Evolutionary conservation across 805 yeast genomes (phyloP).

Genomic region (Nakazawaea wyomingensis): DNA sequence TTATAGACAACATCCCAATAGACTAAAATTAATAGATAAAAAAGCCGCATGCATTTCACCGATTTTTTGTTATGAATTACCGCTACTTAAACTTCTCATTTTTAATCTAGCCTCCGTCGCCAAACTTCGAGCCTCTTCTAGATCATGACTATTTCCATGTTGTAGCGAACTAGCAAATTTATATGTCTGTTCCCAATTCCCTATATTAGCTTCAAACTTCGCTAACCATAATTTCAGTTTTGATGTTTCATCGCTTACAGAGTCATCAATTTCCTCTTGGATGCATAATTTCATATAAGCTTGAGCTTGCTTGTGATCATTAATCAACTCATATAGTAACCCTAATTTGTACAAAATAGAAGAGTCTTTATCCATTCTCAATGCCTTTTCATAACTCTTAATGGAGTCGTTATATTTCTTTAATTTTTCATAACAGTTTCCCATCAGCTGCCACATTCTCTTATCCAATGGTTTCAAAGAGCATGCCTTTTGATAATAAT

Average conservation of each 20-base stretch:
- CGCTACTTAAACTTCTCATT: slow-evolving; percentile 24
- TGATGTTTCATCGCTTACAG: slow-evolving; percentile 65
- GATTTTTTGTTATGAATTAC: no score
- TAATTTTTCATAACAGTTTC: slow-evolving; percentile 79
- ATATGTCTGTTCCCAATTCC: slow-evolving; percentile 64
- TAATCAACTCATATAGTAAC: slow-evolving; percentile 50
- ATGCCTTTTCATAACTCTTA: slow-evolving; percentile 76
- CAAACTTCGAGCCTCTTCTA: slow-evolving; percentile 83
- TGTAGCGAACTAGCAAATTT: slow-evolving; percentile 66
- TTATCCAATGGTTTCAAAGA: slow-evolving; percentile 83
- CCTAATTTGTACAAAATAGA: slow-evolving; percentile 64
- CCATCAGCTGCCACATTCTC: slow-evolving; percentile 96
- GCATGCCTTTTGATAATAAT: slow-evolving; percentile 89
- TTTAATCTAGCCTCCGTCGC: slow-evolving; percentile 71
- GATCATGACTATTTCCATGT: slow-evolving; percentile 74
- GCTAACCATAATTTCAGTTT: slow-evolving; percentile 89
- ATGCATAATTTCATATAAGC: slow-evolving; percentile 63
- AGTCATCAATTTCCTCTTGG: slow-evolving; percentile 60
- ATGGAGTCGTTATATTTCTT: slow-evolving; percentile 68
- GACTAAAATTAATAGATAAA: neutral
- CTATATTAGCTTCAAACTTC: slow-evolving; percentile 48
- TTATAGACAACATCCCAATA: no score
- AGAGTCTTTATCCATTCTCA: slow-evolving; percentile 46
- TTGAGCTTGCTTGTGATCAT: slow-evolving; percentile 48
- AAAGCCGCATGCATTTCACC: no score